Evolutionary conservation across 1,139 yeast species (phyloP).

Genomic region (Nakaseomyces nivariensis): DNA sequence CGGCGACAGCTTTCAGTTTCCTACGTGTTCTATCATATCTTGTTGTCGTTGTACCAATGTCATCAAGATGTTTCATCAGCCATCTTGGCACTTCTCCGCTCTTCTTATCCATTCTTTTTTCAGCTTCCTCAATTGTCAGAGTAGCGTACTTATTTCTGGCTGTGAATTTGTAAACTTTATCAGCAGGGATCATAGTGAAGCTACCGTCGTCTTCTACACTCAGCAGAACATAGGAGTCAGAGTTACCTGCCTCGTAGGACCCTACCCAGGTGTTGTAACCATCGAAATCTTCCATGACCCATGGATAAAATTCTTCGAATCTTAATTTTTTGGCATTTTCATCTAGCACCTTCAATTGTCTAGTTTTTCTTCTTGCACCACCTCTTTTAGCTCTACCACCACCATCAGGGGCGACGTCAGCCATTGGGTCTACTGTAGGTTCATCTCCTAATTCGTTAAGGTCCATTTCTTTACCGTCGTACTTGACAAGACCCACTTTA

Average conservation of each 20-base stretch:
- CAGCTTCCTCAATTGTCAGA: constrained; percentile 91
- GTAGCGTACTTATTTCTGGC: constrained; percentile 92
- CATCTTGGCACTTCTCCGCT: constrained; percentile 75
- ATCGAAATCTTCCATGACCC: constrained; percentile 96
- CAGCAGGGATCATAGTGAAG: constrained; percentile 90
- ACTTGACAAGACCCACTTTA: constrained; percentile 31
- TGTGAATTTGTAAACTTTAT: constrained; percentile 84
- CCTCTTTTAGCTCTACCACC: constrained; percentile 68
- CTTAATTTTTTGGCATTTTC: constrained; percentile 74
- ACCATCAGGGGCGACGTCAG: constrained; percentile 87
- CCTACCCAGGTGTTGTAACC: constrained; percentile 94
- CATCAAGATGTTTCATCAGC: constrained; percentile 87
- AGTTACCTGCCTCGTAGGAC: constrained; percentile 86
- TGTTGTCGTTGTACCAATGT: constrained; percentile 40
- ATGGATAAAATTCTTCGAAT: constrained; percentile 93
- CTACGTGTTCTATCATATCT: constrained; percentile 36
- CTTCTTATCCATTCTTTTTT: constrained; percentile 81
- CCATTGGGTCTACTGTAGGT: constrained; percentile 30
- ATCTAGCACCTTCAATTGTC: constrained; percentile 71
- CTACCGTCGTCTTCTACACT: constrained; percentile 75
- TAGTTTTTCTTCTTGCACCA: constrained; percentile 69
- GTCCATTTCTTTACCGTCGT: constrained; percentile 28
- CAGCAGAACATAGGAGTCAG: constrained; percentile 76
- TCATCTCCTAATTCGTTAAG: constrained; percentile 19
- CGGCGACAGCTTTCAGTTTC: constrained; percentile 49